Evolutionary conservation across 148 eudicot genomes (phyloP), one percentile per base, ranked within the genome.

Genomic region (Chenopodium album): DNA sequence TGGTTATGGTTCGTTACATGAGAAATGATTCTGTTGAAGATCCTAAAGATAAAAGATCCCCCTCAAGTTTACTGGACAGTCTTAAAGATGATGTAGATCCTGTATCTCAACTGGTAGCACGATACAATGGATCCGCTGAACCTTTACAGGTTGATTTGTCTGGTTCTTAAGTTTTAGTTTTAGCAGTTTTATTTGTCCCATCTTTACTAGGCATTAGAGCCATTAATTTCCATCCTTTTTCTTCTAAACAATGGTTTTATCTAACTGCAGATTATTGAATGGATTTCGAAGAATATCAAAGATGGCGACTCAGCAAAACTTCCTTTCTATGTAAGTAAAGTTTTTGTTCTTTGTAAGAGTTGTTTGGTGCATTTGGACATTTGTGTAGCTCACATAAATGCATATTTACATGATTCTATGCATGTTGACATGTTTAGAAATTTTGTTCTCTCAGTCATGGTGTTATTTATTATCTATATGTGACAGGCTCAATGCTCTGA

Each of bases 301-400:
- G 99, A 96, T 80, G 99, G 98, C 34, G 99, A 96, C 87, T 89
- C 98, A 14, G 84, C 85, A 37, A 91, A 92, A 76, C 94, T 96
- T 82, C 99, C 99, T 47, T 90, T 93, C 86, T 94, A 88, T 72
- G 98, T 94, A 87, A 94, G 99, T 89, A 26, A 23, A 29, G 1
- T 56, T 74, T 20, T 7, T 0, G 34, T 13, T 22, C 64, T 59
- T 54, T 80, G 78, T 74, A 69, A 76, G 65, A 28, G 8, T 71
- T 59, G 60, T 32, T 29, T 75, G 41, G 1, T 73, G 71, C 59
- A 13, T 63, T n/a, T 82, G 17, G 22, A 16, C 31, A 37, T 17
- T 29, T 66, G 50, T 37, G 19, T 34, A 34, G 17, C 2, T 3
- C 66, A 34, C 9, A 4, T 14, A 23, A 9, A 29, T 47, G 37